phyloP scores from a whole-genome alignment of 495 filamentous ascomycete genomes.

The Xylaria scruposa region DNA sequence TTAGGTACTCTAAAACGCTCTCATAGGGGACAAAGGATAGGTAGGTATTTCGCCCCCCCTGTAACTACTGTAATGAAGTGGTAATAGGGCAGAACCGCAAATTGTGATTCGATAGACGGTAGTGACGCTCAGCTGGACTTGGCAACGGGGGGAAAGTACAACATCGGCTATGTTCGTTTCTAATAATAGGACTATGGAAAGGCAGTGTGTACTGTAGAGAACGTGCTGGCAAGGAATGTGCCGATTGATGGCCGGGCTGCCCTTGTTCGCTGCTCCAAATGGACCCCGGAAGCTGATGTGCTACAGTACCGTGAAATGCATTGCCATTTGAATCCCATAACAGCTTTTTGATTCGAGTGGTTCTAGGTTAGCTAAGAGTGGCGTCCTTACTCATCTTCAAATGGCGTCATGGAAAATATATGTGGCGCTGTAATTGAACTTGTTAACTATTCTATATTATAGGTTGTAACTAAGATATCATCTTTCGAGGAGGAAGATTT shows the following conservation, averaged over 20 bases:
- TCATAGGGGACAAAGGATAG: neutral
- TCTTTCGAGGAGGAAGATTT: neutral
- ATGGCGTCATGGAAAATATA: neutral
- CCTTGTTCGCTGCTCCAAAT: slow-evolving; percentile 10
- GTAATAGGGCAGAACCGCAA: neutral
- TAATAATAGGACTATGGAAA: slow-evolving; percentile 12
- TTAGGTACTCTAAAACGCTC: neutral
- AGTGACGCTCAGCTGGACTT: slow-evolving; percentile 21
- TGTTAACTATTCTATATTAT: neutral
- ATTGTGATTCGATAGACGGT: slow-evolving; percentile 7
- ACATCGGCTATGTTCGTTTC: slow-evolving; percentile 5
- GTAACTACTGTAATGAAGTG: neutral
- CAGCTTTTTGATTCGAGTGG: neutral
- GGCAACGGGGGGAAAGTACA: slow-evolving; percentile 19
- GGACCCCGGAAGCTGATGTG: slow-evolving; percentile 3
- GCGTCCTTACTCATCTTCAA: neutral
- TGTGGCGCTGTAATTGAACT: neutral
- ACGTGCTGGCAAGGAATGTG: slow-evolving; percentile 17
- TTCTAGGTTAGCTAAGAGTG: neutral
- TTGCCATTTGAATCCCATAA: slow-evolving; percentile 8
- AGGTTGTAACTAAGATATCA: neutral
- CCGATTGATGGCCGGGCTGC: slow-evolving; percentile 12
- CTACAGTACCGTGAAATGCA: neutral
- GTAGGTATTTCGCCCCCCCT: neutral
- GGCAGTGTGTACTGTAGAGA: neutral